Conservation (phyloP, 1,284 basidiomycete genomes). For the Peniophora sp. region DNA sequence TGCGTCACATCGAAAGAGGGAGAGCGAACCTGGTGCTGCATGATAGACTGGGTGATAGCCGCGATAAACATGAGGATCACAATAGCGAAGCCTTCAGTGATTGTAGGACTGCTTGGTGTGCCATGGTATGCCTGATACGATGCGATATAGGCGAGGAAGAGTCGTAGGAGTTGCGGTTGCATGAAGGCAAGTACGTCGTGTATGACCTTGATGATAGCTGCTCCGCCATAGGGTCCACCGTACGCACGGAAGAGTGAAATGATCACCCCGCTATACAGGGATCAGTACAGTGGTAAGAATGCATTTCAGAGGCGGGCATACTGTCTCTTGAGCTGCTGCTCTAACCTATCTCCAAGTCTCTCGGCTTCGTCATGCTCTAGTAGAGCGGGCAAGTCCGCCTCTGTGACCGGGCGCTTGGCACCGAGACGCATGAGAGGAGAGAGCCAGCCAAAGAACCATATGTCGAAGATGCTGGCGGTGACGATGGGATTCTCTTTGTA, state of each 20-base stretch:
- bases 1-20: conserved; percentile 1
- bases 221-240: conserved; percentile 70
- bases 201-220: conserved; percentile 59
- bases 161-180: conserved; percentile 84
- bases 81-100: conserved; percentile 65
- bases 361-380: conserved; percentile 66
- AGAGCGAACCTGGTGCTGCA: conserved; percentile 70
- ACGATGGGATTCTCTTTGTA: conserved; percentile 64
- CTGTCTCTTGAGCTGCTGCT: conserved; percentile 53
- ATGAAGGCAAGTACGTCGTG: conserved; percentile 81
- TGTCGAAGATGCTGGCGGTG: conserved; percentile 79
- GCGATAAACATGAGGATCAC: conserved; percentile 75
- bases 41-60: conserved; percentile 72
- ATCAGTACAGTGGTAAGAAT: neutral
- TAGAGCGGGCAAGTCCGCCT: conserved; percentile 70
- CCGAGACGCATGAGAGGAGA: conserved; percentile 71
- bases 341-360: conserved; percentile 61
- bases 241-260: conserved; percentile 70
- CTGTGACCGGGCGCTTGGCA: conserved; percentile 54
- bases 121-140: conserved; percentile 50
- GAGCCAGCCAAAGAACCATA: conserved; percentile 77
- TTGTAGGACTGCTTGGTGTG: conserved; percentile 19
- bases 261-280: conserved; percentile 38
- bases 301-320: too few relatives aligned
- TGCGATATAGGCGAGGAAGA: conserved; percentile 78